Evolutionary conservation across 257 asterid species (phyloP).

Genomic region (Solanum corneliomulleri): DNA sequence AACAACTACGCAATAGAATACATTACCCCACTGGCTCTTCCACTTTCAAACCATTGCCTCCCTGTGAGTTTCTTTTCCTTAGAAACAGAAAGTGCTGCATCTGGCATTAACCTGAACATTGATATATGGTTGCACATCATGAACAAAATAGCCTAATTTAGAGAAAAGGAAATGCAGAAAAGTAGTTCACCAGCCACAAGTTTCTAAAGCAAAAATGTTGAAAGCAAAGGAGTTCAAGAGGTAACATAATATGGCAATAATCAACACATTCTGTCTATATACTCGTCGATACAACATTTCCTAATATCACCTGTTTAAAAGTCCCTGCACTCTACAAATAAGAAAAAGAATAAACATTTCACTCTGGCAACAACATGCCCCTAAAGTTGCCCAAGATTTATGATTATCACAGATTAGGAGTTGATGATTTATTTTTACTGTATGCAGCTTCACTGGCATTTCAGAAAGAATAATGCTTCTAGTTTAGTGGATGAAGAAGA

Average conservation of each 20-base stretch:
- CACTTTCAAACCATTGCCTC: conserved; percentile 94
- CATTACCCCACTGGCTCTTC: conserved; percentile 53
- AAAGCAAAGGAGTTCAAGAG: not conserved
- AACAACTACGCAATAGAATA: not conserved
- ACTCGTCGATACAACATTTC: not conserved
- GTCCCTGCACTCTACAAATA: not conserved
- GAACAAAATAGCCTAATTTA: not conserved
- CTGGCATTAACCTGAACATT: conserved; percentile 79
- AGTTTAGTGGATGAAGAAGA: not conserved
- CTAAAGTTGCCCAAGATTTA: not conserved
- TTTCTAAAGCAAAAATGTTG: not conserved
- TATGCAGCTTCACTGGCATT: not conserved
- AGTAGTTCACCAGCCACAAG: not conserved
- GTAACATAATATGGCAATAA: not conserved
- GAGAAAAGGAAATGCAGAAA: not conserved
- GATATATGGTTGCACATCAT: not conserved
- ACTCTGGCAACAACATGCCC: not conserved
- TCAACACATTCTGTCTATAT: not conserved
- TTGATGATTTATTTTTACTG: not conserved
- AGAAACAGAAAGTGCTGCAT: conserved; percentile 70
- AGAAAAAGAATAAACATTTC: not conserved
- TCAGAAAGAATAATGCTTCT: not conserved
- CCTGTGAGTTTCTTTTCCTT: conserved; percentile 92
- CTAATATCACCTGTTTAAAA: not conserved
- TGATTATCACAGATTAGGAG: not conserved